Percentiles rank a stretch among this genome's conserved stretches.
These are phyloP conservation scores for Aureobasidium namibiae DNA, from an alignment of 2,329 filamentous ascomycete species.

Conservation along the genomic window DNA sequence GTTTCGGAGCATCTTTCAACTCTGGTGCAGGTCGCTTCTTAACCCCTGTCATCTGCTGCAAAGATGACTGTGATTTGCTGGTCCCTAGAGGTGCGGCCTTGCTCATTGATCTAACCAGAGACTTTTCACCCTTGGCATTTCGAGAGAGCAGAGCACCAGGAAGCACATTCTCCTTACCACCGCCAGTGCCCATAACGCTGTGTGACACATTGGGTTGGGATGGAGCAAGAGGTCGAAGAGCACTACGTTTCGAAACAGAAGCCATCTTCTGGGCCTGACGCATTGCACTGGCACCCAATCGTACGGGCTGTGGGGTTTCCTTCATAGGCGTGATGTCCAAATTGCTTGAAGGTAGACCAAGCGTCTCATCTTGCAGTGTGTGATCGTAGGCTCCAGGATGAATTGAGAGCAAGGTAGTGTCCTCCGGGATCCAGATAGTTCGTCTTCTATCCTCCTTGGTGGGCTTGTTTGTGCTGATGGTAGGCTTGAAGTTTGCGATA, in stretches of 20 bases:
- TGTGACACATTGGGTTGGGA: conserved; percentile 23
- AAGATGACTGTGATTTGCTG: not conserved
- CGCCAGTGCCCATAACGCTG: conserved; percentile 16
- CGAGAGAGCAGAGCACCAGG: conserved; percentile 31
- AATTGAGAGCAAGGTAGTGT: conserved; percentile 44
- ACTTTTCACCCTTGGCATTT: not conserved
- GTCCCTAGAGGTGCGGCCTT: not conserved
- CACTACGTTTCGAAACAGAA: conserved; percentile 20
- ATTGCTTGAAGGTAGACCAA: conserved; percentile 11
- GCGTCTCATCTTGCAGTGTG: conserved; percentile 26
- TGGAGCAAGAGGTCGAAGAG: conserved; percentile 35
- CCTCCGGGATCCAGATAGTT: conserved; percentile 45
- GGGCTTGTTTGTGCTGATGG: not conserved
- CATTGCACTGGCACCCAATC: not conserved
- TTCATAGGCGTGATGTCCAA: conserved; percentile 4
- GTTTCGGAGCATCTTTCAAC: not conserved
- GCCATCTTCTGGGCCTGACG: not conserved
- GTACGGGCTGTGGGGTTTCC: not conserved
- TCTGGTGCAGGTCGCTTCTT: conserved; percentile 10
- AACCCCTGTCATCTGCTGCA: not conserved
- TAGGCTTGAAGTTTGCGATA: not conserved
- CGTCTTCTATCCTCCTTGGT: conserved; percentile 35
- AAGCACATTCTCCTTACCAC: conserved; percentile 56
- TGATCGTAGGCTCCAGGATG: conserved; percentile 38
- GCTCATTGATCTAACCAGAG: not conserved